Percentiles rank a stretch among this genome's conserved stretches.
phyloP scores from a whole-genome alignment of 257 asterid genomes.

The Marsdenia floribunda region DNA sequence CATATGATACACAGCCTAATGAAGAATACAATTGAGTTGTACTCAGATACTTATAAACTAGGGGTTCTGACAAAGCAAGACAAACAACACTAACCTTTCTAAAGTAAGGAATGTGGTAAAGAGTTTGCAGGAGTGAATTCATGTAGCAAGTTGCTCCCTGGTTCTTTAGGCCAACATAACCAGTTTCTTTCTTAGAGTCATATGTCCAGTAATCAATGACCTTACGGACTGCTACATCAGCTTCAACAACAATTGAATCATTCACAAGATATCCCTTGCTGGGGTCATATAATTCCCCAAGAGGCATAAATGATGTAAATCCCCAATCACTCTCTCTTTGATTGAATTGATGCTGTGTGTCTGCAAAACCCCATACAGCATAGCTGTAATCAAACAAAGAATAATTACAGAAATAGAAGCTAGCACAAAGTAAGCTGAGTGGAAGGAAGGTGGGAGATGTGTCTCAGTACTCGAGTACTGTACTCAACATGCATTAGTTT shows the following conservation, averaged over 20 bases:
- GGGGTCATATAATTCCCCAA: conserved; percentile 87
- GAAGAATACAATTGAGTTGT: conserved; percentile 6
- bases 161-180: conserved; percentile 95
- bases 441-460: not conserved
- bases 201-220: conserved; percentile 89
- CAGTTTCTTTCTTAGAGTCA: conserved; percentile 97
- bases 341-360: conserved; percentile 92
- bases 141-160: conserved; percentile 99
- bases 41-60: conserved; percentile 1
- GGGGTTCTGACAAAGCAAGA: conserved; percentile 14
- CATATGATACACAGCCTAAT: conserved; percentile 98
- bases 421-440: not conserved
- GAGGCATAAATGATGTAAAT: conserved; percentile 94
- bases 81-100: conserved; percentile 62
- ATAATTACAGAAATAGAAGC: not conserved
- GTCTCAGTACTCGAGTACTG: not conserved
- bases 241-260: conserved; percentile 78
- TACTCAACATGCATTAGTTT: not conserved
- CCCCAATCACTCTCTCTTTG: conserved; percentile 99
- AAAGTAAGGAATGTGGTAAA: conserved; percentile 92
- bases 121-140: conserved; percentile 94
- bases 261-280: conserved; percentile 78
- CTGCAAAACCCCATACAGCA: conserved; percentile 40
- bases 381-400: conserved; percentile 12
- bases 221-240: conserved; percentile 96